These are phyloP conservation scores for Penicillium sp. DNA, from an alignment of 2,329 filamentous ascomycete species.

Conservation along the genomic window DNA sequence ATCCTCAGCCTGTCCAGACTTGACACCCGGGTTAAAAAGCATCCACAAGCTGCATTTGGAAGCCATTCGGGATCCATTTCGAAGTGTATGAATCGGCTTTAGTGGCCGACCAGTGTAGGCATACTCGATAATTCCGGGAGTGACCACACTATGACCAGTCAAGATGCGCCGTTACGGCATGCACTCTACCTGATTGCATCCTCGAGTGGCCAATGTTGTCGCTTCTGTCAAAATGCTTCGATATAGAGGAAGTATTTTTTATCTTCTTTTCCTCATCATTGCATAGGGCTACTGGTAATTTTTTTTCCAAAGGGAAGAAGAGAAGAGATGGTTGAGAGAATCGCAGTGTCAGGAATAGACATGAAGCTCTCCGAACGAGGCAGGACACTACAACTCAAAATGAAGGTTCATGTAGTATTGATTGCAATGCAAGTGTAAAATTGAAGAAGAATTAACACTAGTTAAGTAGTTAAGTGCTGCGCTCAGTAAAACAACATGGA, in stretches of 20 bases:
- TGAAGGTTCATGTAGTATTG: too few species aligned
- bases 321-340: background rate
- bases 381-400: too few species aligned
- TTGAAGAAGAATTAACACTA: too few species aligned
- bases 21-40: constrained; percentile 4
- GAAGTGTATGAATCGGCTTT: constrained; percentile 34
- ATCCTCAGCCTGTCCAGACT: background rate
- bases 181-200: background rate
- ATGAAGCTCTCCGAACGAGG: background rate
- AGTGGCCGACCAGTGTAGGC: constrained; percentile 31
- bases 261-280: background rate
- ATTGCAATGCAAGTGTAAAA: too few species aligned
- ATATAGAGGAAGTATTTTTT: background rate
- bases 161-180: constrained; percentile 26
- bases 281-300: background rate
- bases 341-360: background rate
- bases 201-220: background rate
- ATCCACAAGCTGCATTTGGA: background rate
- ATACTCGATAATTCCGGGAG: constrained; percentile 20
- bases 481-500: too few species aligned
- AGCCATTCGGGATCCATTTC: constrained; percentile 17
- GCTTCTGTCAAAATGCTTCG: background rate
- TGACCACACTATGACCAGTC: constrained; percentile 21
- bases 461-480: too few species aligned
- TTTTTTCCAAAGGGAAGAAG: background rate